A percentile compares a stretch with the other conserved stretches of the same genome.
phyloP scores from a whole-genome alignment of 106 monocot species.

The Platanthera guangdongensis region DNA sequence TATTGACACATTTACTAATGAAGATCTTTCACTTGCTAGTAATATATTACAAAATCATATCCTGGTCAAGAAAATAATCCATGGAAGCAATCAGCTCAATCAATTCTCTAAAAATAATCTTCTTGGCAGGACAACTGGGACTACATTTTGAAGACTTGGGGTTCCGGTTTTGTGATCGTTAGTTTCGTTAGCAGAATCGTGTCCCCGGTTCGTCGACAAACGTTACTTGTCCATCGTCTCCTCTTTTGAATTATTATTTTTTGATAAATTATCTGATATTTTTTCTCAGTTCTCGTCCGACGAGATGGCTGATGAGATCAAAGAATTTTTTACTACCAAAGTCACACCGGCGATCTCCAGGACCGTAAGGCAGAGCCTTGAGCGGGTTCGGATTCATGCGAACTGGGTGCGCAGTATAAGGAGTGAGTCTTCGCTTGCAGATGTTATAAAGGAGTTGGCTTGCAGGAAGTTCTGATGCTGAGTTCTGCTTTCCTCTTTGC shows the following conservation, averaged over 20 bases:
- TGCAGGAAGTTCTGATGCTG: slow-evolving; percentile 6
- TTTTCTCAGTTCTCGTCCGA: slow-evolving; percentile 52
- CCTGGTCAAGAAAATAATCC: not conserved
- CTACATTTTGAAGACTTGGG: slow-evolving; percentile 64
- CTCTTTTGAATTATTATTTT: not conserved
- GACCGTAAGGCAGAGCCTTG: slow-evolving; percentile 81
- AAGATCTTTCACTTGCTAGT: too few species aligned
- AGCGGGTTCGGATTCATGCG: slow-evolving; percentile 55
- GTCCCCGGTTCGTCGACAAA: slow-evolving; percentile 32
- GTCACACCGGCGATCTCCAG: slow-evolving; percentile 53
- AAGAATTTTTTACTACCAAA: slow-evolving; percentile 64
- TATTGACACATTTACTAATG: too few species aligned
- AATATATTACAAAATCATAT: too few species aligned
- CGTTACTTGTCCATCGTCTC: not conserved
- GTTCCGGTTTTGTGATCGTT: slow-evolving; percentile 39
- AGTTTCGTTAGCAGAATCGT: slow-evolving; percentile 44
- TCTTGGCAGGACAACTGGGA: slow-evolving; percentile 88
- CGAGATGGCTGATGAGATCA: slow-evolving; percentile 68
- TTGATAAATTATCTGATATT: not conserved
- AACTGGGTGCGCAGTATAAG: slow-evolving; percentile 55
- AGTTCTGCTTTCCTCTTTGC: not conserved
- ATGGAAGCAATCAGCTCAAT: not conserved
- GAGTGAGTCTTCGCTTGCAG: slow-evolving; percentile 43
- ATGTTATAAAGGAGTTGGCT: slow-evolving; percentile 44
- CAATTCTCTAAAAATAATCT: not conserved